Evolutionary conservation across 129 eudicot genomes (phyloP), one percentile per base, ranked within the genome.

Genomic region (Pseudognaphalium luteoalbum): DNA sequence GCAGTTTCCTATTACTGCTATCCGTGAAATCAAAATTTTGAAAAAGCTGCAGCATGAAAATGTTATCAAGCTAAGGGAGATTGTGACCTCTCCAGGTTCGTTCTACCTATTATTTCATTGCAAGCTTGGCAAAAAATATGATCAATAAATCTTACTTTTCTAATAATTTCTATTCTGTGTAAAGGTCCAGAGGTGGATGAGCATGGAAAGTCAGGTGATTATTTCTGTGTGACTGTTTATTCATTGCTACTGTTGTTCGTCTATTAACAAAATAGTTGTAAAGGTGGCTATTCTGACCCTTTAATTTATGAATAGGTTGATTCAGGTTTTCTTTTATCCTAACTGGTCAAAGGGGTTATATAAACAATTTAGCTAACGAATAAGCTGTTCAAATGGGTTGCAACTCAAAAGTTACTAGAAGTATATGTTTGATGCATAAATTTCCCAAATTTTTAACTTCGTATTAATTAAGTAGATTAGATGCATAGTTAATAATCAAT

Each of bases 41-140:
- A 89, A 84, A 76, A 89, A 89, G 89, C 81, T 89, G 75, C 85
- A 89, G 68, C 95, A 89, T 75, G 90, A 82, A 65, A 89, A 89
- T 82, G 91, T 86, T 22, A 84, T 86, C 42, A 80, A 85, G 79
- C 72, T 86, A 52, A 89, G 86, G 73, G 95, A 89, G 84, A 82
- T 86, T 29, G 95, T 89, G 61, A 89, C 95, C 33, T 89, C 95
- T 7, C 78, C 89, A 64, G 91, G 17, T 74, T 58, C 60, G 11
- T 67, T 68, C 60, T 50, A 17, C 21, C 47, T 54, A 73, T 35
- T 64, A 25, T 44, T 58, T 74, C 57, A 33, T 16, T n/a, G 67
- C 66, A 47, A 42, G 6, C 0, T 6, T 58, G 28, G 28, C 28
- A 25, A 25, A 25, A 0, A 25, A 19, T 57, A 52, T 72, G 58